Base-by-base conservation (phyloP, 164 flowering plant genomes). In the Paratinospora sagittata region DNA sequence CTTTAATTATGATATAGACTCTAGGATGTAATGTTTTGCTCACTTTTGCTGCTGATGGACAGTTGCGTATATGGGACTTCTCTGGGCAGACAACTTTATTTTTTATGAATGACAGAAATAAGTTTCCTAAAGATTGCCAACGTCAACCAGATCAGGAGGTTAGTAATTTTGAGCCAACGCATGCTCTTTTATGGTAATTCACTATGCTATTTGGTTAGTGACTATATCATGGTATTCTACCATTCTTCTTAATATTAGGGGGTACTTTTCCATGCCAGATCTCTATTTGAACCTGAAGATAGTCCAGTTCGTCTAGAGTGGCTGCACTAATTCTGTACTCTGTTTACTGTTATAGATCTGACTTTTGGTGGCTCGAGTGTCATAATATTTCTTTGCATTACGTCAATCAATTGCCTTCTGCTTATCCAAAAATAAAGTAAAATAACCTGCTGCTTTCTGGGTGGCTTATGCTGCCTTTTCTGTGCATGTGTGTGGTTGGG, bases 41-140 rank as follows among this genome's bases (percentile, higher is more conserved):
- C 23, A 33, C 27, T 62, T 34, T 14, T 55, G 78, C 23, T 71
- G 58, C 67, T 62, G 9, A 73, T 78, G 69, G 73, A 34, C 85
- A 86, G 95, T 70, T 86, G 65, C 81, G 73, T 30, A 82, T 90
- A 21, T 86, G 95, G 95, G 95, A 90, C 78, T 90, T 84, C 66
- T 85, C 92, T 67, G 89, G 89, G 60, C 83, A 80, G 77, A 85
- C 86, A 64, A 81, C 74, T 63, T 71, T 78, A 26, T 77, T 84
- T 72, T 70, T 84, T 52, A 24, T 71, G 45, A 81, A 75, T 76
- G 84, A 80, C 21, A 77, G 66, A 63, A 75, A 65, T 55, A 74
- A 69, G 30, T 62, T 76, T 24, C 66, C 78, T n/a, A 72, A 74
- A 72, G 80, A 77, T 74, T 71, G 58, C 74, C 78, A 72, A 19